A percentile compares a stretch with the other conserved stretches of the same genome.
Evolutionary conservation across 352 stramenopile genomes (phyloP).

Genomic region (Pythium pyrilobum): DNA sequence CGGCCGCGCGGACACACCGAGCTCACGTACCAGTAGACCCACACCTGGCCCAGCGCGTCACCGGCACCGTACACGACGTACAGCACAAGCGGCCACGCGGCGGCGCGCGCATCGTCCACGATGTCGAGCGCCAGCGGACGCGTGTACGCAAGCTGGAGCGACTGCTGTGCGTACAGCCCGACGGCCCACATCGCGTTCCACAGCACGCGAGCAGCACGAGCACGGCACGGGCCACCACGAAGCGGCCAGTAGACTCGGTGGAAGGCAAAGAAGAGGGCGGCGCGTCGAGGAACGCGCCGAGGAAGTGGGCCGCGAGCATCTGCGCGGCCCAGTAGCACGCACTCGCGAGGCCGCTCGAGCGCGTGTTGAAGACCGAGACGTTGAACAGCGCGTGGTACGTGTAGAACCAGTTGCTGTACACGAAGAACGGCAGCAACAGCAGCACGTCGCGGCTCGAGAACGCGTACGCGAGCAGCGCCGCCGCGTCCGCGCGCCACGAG

Average conservation of each 20-base stretch:
- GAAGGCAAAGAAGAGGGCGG: not conserved
- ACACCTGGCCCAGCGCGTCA: slow-evolving; percentile 74
- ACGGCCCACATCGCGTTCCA: slow-evolving; percentile 36
- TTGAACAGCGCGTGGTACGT: slow-evolving; percentile 60
- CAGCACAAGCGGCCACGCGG: slow-evolving; percentile 30
- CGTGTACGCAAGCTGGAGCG: slow-evolving; percentile 21
- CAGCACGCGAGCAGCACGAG: slow-evolving; percentile 18
- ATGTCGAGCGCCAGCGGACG: slow-evolving; percentile 23
- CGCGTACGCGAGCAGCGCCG: slow-evolving; percentile 4
- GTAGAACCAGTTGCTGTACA: slow-evolving; percentile 69
- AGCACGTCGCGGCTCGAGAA: slow-evolving; percentile 13
- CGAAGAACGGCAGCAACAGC: slow-evolving; percentile 38
- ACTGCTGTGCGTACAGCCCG: slow-evolving; percentile 22
- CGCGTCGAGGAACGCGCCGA: slow-evolving; percentile 25
- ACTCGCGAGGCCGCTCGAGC: slow-evolving; percentile 30
- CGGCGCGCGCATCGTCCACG: slow-evolving; percentile 3
- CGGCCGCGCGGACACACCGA: slow-evolving; percentile 25
- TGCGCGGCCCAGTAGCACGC: slow-evolving; percentile 41
- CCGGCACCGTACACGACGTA: slow-evolving; percentile 70
- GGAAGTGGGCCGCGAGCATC: slow-evolving; percentile 28
- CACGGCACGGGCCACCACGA: not conserved
- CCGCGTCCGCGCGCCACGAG: slow-evolving; percentile 1
- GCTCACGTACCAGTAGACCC: slow-evolving; percentile 78
- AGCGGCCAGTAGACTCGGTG: not conserved
- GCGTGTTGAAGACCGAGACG: slow-evolving; percentile 33